These are phyloP conservation scores for Coemansia sp. DNA, from an alignment of 192 early-diverging fungal species.

Conservation along the genomic window DNA sequence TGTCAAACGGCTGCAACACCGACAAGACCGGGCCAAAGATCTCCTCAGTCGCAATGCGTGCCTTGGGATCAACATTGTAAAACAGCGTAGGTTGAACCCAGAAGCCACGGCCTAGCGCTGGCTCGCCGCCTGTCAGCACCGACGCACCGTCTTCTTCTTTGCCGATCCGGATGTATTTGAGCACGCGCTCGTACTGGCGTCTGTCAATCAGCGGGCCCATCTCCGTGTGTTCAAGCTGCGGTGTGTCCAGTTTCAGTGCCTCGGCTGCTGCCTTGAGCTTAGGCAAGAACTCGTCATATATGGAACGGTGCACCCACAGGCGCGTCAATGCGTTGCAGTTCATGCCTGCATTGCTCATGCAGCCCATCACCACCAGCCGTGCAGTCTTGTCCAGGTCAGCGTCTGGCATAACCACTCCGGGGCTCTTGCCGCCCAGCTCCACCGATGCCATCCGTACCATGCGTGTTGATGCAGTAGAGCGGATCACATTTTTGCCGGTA, in stretches of 20 bases:
- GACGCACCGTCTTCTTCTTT: slow-evolving; percentile 22
- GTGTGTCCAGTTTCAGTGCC: slow-evolving; percentile 23
- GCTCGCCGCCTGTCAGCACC: slow-evolving; percentile 40
- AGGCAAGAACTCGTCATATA: slow-evolving; percentile 64
- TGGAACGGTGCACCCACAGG: slow-evolving; percentile 64
- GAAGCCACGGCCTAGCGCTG: slow-evolving; percentile 38
- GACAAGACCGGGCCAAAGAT: slow-evolving; percentile 63
- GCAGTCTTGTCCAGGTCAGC: slow-evolving; percentile 53
- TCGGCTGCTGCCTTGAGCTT: slow-evolving; percentile 51
- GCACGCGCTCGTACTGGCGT: slow-evolving; percentile 58
- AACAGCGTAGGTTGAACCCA: slow-evolving; percentile 64
- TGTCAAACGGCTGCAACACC: slow-evolving; percentile 54
- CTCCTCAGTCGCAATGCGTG: slow-evolving; percentile 54
- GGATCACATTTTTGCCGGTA: slow-evolving; percentile 56
- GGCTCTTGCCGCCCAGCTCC: slow-evolving; percentile 63
- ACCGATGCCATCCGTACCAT: slow-evolving; percentile 51
- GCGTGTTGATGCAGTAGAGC: slow-evolving; percentile 44
- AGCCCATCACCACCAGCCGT: slow-evolving; percentile 43
- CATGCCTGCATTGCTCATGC: slow-evolving; percentile 68
- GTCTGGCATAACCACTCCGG: slow-evolving; percentile 55
- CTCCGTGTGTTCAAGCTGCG: slow-evolving; percentile 21
- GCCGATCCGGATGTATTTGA: slow-evolving; percentile 53
- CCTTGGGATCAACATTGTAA: slow-evolving; percentile 41
- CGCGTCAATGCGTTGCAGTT: slow-evolving; percentile 74
- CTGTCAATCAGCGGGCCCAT: slow-evolving; percentile 58